Base-by-base conservation (phyloP, 805 yeast species). In the Blastobotrys chiropterorum region DNA sequence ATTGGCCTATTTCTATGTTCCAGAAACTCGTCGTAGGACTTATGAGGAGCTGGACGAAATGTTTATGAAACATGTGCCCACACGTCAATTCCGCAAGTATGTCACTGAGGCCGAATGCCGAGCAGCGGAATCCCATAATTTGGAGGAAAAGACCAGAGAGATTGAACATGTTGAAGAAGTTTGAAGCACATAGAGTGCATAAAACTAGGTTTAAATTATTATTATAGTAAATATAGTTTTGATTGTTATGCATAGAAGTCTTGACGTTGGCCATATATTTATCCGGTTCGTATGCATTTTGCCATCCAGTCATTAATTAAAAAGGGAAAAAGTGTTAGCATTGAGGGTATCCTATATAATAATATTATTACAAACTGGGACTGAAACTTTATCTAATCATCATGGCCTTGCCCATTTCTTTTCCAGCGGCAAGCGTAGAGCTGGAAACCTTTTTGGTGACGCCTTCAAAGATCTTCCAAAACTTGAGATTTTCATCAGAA, bases 401-500 rank as follows among this genome's bases (percentile, higher is more conserved):
- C 79, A 76, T 77, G 16, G 72, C 75, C 61, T 74, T 76, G 31
- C 73, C 72, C 65, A 77, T 75, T 45, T 73, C 74, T 59, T 77
- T 78, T 20, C 76, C 77, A 38, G 70, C 63, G 16, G 66, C 63
- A 34, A 71, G 58, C 2, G 68, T 53, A 40, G 71, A 65, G 20
- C 58, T 60, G 13, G 65, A 45, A 7, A 51, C 55, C 56, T 63
- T 64, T 62, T 67, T 63, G 58, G 73, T 68, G 59, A 69, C 65
- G 56, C 67, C 50, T 62, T 92, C 97, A 68, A 90, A 92, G 19
- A 94, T 75, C 58, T 87, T 85, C 90, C 95, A 94, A 70, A 94
- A 94, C 70, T 94, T 92, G 64, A 94, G 76, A 69, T 90, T 92
- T 67, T 94, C 99, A 68, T 94, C 98, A 11, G 96, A 95, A 1